phyloP scores from a whole-genome alignment of 2,329 filamentous ascomycete species.

The Fusarium sp. region DNA sequence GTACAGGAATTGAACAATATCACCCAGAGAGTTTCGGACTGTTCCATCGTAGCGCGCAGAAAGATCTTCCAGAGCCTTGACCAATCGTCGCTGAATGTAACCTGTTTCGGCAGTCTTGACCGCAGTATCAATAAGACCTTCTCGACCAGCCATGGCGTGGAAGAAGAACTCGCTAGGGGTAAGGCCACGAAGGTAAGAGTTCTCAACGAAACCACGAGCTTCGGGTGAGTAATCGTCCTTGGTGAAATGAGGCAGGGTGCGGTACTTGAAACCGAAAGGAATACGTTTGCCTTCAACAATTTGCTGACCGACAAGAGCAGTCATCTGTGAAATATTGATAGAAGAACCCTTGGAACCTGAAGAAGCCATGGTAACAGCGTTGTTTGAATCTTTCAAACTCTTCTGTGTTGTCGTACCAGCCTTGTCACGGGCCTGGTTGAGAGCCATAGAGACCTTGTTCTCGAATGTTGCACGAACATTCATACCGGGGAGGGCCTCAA shows the following conservation, averaged over 20 bases:
- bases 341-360: constrained; percentile 98
- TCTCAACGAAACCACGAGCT: constrained; percentile 97
- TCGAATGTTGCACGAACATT: constrained; percentile 98
- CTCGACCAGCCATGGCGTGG: constrained; percentile 99
- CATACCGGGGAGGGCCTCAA: constrained; percentile 97
- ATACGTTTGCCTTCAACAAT: constrained; percentile 99
- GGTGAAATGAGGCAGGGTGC: constrained; percentile 96
- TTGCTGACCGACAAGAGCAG: constrained; percentile 95
- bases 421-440: constrained; percentile 96
- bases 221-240: constrained; percentile 99
- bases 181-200: constrained; percentile 95
- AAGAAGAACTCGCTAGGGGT: constrained; percentile 99
- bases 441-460: constrained; percentile 91
- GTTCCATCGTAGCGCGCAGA: constrained; percentile 98
- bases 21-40: constrained; percentile 94
- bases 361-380: constrained; percentile 94
- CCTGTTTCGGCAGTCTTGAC: constrained; percentile 99
- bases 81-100: constrained; percentile 97
- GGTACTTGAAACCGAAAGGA: constrained; percentile 98
- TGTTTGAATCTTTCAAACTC: constrained; percentile 95
- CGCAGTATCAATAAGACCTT: constrained; percentile 99
- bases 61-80: constrained; percentile 97
- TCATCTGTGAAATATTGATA: constrained; percentile 99
- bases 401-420: constrained; percentile 93
- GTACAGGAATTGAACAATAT: constrained; percentile 97